A percentile compares a stretch with the other conserved stretches of the same genome.
Evolutionary conservation across 2,329 filamentous ascomycete genomes (phyloP).

Genomic region (Fusarium ramigenum): DNA sequence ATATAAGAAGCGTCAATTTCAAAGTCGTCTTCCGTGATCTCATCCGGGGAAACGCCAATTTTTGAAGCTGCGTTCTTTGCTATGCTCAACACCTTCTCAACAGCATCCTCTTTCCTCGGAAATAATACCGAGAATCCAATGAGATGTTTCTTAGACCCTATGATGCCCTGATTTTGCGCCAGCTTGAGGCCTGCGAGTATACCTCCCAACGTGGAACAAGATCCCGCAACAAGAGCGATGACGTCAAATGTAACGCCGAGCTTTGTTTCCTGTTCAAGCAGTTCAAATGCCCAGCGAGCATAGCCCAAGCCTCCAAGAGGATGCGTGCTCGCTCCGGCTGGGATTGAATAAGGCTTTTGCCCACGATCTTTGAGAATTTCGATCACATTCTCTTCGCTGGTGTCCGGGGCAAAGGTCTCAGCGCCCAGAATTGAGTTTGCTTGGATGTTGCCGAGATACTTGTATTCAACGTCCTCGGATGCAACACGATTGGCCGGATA

Average conservation of each 20-base stretch:
- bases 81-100: conserved; percentile 11
- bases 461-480: conserved; percentile 9
- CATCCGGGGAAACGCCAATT: conserved; percentile 4
- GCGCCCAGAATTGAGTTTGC: conserved; percentile 19
- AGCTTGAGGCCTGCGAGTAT: conserved; percentile 23
- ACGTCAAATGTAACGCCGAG: conserved; percentile 11
- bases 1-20: conserved; percentile 12
- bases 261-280: conserved; percentile 16
- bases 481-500: conserved; percentile 13
- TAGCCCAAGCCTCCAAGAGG: conserved; percentile 17
- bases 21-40: conserved; percentile 20
- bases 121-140: conserved; percentile 16
- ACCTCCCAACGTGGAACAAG: conserved; percentile 21
- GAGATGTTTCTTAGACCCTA: not conserved
- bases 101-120: not conserved
- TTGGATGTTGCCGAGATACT: conserved; percentile 21
- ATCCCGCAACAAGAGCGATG: conserved; percentile 14
- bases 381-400: not conserved
- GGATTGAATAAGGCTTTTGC: conserved; percentile 16
- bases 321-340: conserved; percentile 21
- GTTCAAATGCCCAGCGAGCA: conserved; percentile 26
- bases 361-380: not conserved
- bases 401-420: conserved; percentile 17
- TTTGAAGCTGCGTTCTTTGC: conserved; percentile 15
- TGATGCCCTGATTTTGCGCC: conserved; percentile 1